phyloP scores from a whole-genome alignment of 163 green algal species.

The Volvox carteri region DNA sequence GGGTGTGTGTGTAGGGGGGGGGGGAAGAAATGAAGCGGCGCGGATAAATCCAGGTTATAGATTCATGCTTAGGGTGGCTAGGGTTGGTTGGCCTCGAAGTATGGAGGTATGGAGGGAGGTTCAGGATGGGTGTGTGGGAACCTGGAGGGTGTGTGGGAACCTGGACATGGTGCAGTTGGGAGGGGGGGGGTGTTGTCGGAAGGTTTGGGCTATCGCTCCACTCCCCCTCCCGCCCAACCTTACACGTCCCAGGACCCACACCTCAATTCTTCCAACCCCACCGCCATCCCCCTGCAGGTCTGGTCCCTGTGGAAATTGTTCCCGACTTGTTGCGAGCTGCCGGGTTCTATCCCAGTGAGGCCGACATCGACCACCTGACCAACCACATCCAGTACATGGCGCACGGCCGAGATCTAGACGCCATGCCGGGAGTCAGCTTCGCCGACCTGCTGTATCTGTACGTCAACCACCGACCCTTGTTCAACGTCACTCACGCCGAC shows the following conservation, averaged over 20 bases:
- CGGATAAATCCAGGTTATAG: too few relatives aligned
- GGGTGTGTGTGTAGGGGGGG: background rate
- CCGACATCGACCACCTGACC: conserved; percentile 73
- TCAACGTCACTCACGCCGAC: conserved; percentile 67
- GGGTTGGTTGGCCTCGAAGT: too few relatives aligned
- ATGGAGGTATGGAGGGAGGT: too few relatives aligned
- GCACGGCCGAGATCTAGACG: conserved; percentile 55
- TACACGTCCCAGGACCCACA: too few relatives aligned
- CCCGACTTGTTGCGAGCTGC: conserved; percentile 81
- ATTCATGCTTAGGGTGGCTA: too few relatives aligned
- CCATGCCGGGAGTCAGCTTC: conserved; percentile 68
- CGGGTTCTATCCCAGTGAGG: conserved; percentile 81
- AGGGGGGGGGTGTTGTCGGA: too few relatives aligned
- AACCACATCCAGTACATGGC: conserved; percentile 72
- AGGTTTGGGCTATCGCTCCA: too few relatives aligned
- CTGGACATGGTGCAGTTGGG: too few relatives aligned
- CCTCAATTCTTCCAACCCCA: background rate
- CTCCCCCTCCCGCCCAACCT: too few relatives aligned
- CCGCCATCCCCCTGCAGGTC: conserved; percentile 27
- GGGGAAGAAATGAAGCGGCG: too few relatives aligned
- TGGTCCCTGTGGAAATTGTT: conserved; percentile 70
- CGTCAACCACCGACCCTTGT: conserved; percentile 79
- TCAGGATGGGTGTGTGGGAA: too few relatives aligned
- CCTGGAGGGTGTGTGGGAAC: too few relatives aligned
- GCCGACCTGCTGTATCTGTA: conserved; percentile 79